Conservation (phyloP, 352 stramenopile species). For the Globisporangium nunn region DNA sequence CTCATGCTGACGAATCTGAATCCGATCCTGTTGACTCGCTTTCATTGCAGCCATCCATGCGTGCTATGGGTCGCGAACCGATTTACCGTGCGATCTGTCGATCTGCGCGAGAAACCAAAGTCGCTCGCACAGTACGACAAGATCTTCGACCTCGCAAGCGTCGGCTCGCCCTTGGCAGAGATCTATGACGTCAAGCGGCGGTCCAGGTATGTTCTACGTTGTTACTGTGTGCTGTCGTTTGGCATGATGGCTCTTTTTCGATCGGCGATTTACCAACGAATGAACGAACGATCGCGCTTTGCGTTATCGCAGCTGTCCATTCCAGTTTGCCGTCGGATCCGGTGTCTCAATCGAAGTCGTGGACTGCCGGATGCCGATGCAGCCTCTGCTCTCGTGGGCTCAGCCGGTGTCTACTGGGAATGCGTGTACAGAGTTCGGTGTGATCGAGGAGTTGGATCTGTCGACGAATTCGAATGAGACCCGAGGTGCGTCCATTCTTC, state of each 20-base stretch:
- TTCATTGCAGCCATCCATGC: conserved; percentile 42
- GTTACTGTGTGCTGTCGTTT: neutral
- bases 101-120: conserved; percentile 35
- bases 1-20: neutral
- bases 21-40: neutral
- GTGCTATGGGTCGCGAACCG: conserved; percentile 60
- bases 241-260: neutral
- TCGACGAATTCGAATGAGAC: conserved; percentile 18
- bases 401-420: conserved; percentile 17
- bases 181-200: conserved; percentile 67
- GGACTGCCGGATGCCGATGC: conserved; percentile 54
- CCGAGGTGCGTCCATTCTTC: conserved; percentile 16
- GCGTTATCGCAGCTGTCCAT: conserved; percentile 32
- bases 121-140: conserved; percentile 14
- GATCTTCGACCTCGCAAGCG: conserved; percentile 44
- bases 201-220: conserved; percentile 23
- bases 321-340: conserved; percentile 66
- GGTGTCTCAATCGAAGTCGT: conserved; percentile 59
- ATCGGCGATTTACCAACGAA: neutral
- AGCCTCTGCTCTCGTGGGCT: conserved; percentile 55
- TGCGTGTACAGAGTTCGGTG: conserved; percentile 21
- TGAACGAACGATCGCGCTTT: neutral
- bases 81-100: conserved; percentile 30
- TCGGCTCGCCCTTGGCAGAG: conserved; percentile 25
- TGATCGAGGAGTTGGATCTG: conserved; percentile 42